Percentiles rank a stretch among this genome's conserved stretches.
These are phyloP conservation scores for Juglanconis sp. DNA, from an alignment of 2,329 filamentous ascomycete genomes.

Conservation along the genomic window DNA sequence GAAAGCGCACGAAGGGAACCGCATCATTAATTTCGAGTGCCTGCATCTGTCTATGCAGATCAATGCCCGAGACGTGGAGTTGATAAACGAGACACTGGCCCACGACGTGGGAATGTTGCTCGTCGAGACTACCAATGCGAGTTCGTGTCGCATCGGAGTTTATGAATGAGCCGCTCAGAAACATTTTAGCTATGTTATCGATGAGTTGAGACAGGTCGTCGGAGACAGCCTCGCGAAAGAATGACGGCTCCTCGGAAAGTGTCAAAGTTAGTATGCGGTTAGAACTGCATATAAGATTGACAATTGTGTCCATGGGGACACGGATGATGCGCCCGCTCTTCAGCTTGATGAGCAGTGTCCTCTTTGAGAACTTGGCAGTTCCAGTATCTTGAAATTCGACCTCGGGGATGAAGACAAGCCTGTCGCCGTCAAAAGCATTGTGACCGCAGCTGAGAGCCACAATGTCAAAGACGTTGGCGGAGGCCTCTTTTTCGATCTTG, in stretches of 20 bases:
- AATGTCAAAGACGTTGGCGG: conserved; percentile 12
- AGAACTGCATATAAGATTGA: conserved; percentile 39
- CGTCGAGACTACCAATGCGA: conserved; percentile 28
- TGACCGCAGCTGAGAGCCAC: conserved; percentile 38
- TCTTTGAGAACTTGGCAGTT: conserved; percentile 40
- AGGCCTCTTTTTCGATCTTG: not conserved
- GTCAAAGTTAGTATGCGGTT: conserved; percentile 45
- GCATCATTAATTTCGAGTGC: conserved; percentile 26
- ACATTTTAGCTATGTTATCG: not conserved
- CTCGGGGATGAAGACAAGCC: conserved; percentile 44
- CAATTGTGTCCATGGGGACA: conserved; percentile 46
- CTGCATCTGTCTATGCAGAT: conserved; percentile 29
- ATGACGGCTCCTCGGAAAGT: conserved; percentile 46
- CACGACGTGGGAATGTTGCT: conserved; percentile 31
- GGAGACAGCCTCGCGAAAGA: conserved; percentile 24
- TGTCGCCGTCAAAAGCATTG: conserved; percentile 36
- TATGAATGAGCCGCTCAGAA: conserved; percentile 4
- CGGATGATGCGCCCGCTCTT: conserved; percentile 34
- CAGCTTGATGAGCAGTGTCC: conserved; percentile 38
- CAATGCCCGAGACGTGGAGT: conserved; percentile 25
- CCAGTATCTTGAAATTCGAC: conserved; percentile 31
- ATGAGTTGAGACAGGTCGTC: not conserved
- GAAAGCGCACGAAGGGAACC: conserved; percentile 23
- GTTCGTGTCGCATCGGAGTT: conserved; percentile 19
- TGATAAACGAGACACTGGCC: conserved; percentile 45